A percentile compares a stretch with the other conserved stretches of the same genome.
Conservation (phyloP, 352 stramenopile species). For the Achlya hypogyna region DNA sequence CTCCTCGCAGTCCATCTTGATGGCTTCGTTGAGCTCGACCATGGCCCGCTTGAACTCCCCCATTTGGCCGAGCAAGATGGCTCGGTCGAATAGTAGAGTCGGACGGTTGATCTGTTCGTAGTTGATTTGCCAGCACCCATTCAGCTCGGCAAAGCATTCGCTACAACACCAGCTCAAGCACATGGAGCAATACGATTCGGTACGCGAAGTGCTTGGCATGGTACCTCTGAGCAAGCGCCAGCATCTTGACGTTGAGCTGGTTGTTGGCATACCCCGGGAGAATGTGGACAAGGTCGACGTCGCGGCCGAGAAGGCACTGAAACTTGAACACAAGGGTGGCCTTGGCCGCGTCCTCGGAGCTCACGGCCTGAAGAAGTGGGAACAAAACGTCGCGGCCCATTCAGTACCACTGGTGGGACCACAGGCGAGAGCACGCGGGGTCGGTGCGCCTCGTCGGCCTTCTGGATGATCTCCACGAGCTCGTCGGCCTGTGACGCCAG, state of each 20-base stretch:
- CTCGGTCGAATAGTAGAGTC: constrained; percentile 2
- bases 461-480: neutral
- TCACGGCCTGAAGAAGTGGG: no score
- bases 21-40: constrained; percentile 13
- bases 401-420: neutral
- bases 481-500: constrained; percentile 5
- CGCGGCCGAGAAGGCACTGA: constrained; percentile 6
- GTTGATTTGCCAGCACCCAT: constrained; percentile 7
- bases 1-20: constrained; percentile 9
- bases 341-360: neutral
- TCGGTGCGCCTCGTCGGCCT: neutral
- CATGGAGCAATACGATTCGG: neutral
- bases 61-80: neutral
- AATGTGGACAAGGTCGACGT: constrained; percentile 3
- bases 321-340: neutral
- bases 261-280: neutral
- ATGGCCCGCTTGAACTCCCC: neutral
- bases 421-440: neutral
- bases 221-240: neutral
- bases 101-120: neutral
- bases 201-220: neutral
- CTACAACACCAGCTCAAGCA: neutral
- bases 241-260: neutral
- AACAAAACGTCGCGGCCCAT: no score
- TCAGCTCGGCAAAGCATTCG: constrained; percentile 2